Evolutionary conservation across 176 grass and related monocot species (phyloP).

Genomic region (Aegilops sharonensis): DNA sequence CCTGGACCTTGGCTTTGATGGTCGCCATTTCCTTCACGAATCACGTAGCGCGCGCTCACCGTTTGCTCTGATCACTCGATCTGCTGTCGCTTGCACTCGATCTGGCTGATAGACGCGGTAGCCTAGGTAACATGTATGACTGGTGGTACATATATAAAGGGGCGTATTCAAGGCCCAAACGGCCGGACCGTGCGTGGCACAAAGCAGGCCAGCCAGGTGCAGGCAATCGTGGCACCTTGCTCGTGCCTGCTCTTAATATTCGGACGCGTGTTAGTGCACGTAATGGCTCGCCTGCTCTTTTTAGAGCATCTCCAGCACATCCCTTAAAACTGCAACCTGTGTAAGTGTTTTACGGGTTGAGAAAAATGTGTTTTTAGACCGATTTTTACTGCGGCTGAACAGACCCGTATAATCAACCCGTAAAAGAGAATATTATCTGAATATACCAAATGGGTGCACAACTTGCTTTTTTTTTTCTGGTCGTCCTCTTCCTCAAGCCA

Average conservation of each 20-base stretch:
- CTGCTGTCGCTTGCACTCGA: background rate
- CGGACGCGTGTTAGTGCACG: background rate
- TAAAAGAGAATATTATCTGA: too few relatives aligned
- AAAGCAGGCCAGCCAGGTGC: background rate
- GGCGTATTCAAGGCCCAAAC: background rate
- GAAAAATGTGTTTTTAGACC: too few relatives aligned
- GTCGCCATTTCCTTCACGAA: constrained; percentile 24
- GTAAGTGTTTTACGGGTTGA: too few relatives aligned
- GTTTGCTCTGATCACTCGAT: background rate
- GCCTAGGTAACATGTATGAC: background rate
- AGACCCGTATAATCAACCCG: too few relatives aligned
- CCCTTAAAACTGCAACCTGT: too few relatives aligned
- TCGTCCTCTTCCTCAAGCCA: too few relatives aligned
- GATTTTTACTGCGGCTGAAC: too few relatives aligned
- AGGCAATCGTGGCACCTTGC: background rate
- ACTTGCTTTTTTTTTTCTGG: too few relatives aligned
- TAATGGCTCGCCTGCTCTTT: background rate
- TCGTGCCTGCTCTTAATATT: background rate
- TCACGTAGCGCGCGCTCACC: background rate
- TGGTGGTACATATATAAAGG: background rate
- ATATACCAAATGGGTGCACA: too few relatives aligned
- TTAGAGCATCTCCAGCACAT: too few relatives aligned
- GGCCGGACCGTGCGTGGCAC: background rate
- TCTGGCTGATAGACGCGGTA: background rate
- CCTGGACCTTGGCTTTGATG: constrained; percentile 43